A percentile compares a stretch with the other conserved stretches of the same genome.
Evolutionary conservation across 371 early-diverging fungal genomes (phyloP).

Genomic region (Lichtheimia ramosa): DNA sequence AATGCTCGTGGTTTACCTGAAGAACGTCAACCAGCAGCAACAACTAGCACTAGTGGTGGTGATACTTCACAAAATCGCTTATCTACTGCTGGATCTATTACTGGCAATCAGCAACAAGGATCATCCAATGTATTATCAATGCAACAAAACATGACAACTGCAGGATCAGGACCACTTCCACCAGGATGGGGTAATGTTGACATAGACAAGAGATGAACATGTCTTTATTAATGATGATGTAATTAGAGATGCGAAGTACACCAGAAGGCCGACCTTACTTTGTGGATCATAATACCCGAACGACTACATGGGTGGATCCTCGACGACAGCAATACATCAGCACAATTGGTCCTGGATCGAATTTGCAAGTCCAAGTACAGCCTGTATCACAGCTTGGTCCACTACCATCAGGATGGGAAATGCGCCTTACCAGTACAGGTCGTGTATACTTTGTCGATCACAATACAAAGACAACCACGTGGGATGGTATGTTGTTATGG

Average conservation of each 20-base stretch:
- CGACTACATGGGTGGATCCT: conserved; percentile 96
- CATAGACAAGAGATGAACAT: not conserved
- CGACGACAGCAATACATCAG: conserved; percentile 67
- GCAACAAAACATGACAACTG: conserved; percentile 60
- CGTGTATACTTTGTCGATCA: conserved; percentile 94
- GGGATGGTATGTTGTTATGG: conserved; percentile 72
- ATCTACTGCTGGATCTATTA: not conserved
- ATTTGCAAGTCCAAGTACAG: conserved; percentile 65
- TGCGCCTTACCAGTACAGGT: conserved; percentile 92
- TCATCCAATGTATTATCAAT: conserved; percentile 38
- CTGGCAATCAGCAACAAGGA: conserved; percentile 11
- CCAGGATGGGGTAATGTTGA: conserved; percentile 81
- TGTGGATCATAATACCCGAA: conserved; percentile 96
- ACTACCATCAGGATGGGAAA: conserved; percentile 96
- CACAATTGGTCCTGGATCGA: conserved; percentile 55
- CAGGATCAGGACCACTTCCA: conserved; percentile 86
- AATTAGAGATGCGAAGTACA: conserved; percentile 69
- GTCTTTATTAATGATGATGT: not conserved
- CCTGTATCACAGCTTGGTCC: conserved; percentile 81
- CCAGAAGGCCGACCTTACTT: conserved; percentile 93
- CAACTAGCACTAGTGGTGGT: conserved; percentile 19
- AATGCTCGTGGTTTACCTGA: conserved; percentile 82
- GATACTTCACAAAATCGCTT: conserved; percentile 17
- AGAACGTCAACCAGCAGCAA: conserved; percentile 34
- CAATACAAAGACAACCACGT: conserved; percentile 91